phyloP scores from a whole-genome alignment of 495 filamentous ascomycete species.

The Letharia columbiana region DNA sequence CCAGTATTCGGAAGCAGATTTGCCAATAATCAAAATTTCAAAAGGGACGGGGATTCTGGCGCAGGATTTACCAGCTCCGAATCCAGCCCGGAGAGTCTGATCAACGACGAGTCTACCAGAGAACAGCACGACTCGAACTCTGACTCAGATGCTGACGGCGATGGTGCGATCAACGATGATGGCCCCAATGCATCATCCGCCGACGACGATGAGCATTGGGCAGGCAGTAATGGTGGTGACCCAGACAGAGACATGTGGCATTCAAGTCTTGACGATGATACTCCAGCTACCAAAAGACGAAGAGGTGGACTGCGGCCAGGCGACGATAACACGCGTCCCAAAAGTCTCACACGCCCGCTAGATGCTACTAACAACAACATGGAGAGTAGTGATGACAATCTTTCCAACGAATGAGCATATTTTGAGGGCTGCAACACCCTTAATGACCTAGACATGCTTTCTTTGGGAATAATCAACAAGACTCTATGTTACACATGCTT shows the following conservation, averaged over 20 bases:
- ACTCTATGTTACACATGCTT: background rate
- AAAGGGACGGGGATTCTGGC: background rate
- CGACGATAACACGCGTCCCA: background rate
- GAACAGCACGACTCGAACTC: slow-evolving; percentile 3
- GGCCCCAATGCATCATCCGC: background rate
- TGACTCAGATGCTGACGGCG: background rate
- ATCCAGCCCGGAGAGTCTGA: background rate
- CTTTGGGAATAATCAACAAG: background rate
- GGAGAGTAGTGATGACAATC: background rate
- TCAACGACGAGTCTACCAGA: background rate
- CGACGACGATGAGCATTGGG: background rate
- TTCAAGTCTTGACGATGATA: background rate
- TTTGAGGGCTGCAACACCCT: background rate
- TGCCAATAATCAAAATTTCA: slow-evolving; percentile 24
- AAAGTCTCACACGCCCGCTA: background rate
- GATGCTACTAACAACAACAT: background rate
- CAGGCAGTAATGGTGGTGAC: background rate
- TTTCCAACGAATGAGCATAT: background rate
- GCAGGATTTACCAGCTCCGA: background rate
- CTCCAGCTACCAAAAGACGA: background rate
- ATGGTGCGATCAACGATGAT: background rate
- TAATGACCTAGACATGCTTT: background rate
- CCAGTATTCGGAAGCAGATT: slow-evolving; percentile 31
- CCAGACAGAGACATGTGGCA: background rate
- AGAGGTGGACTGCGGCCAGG: background rate